Evolutionary conservation across 352 stramenopile genomes (phyloP), one percentile per base, ranked within the genome.

Genomic region (Pilasporangium apinafurcum): DNA sequence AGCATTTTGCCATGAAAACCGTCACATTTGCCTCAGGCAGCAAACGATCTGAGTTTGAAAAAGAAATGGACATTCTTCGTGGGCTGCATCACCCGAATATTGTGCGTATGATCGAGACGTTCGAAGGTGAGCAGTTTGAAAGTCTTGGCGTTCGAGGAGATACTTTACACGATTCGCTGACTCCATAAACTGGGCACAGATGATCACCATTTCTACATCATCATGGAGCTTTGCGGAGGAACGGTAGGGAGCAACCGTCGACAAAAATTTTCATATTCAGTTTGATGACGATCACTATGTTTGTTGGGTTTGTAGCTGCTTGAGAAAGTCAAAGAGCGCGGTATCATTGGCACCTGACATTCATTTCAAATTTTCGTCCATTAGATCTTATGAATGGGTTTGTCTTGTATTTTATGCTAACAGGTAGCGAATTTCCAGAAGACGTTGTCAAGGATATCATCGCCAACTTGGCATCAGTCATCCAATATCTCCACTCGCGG

Each of bases 11-110:
- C 4, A 88, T 91, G 79, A 91, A 91, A 58, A 86, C 71, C 0
- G 72, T 91, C 22, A 75, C 62, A 18, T 87, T 90, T 30, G 54
- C 51, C 3, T 78, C 63, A 1, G 73, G 65, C 22, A 74, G 61
- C 38, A 79, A 91, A 40, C 65, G 75, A 3, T 60, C 65, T 42
- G 79, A 85, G 39, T 85, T 91, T 39, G 73, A 84, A 44, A 80
- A 73, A 24, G 79, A 92, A 52, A 92, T 89, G 36, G 64, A 85
- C 42, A 78, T 92, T 24, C 41, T 87, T 18, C 60, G 77, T 14
- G 79, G 80, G 1, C 39, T 92, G 36, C 79, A 92, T 44, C 79
- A 92, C 43, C 74, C 77, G 16, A 86, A 82, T 40, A 89, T 92
- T 30, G 79, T 92, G 44, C 67, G 68, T 14, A 84, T 92, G 66